Conservation (phyloP, 352 stramenopile species). For the Globisporangium rhizosaccharum region DNA sequence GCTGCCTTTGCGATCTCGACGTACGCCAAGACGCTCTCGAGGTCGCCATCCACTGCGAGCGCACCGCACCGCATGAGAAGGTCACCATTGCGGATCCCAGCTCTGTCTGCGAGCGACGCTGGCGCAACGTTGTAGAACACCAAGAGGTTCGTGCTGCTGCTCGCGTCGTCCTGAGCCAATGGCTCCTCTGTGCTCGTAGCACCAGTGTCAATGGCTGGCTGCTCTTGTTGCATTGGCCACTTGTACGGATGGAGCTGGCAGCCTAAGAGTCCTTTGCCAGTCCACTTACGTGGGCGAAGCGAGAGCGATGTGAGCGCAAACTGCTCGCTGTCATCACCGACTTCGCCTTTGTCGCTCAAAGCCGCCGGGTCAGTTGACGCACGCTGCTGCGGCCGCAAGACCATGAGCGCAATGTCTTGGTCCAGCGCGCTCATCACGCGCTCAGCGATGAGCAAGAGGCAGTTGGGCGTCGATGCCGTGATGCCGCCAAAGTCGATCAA, state of each 20-base stretch:
- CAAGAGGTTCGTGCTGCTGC: conserved; percentile 9
- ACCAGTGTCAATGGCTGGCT: neutral
- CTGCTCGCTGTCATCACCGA: neutral
- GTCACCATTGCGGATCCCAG: conserved; percentile 40
- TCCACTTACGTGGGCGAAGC: conserved; percentile 45
- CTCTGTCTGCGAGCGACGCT: conserved; percentile 21
- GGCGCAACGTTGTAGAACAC: conserved; percentile 38
- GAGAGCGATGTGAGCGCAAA: conserved; percentile 9
- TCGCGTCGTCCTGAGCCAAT: neutral
- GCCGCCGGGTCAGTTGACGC: no score
- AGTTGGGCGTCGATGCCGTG: conserved; percentile 37
- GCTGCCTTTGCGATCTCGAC: conserved; percentile 6
- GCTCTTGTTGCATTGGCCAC: conserved; percentile 14
- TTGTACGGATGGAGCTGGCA: conserved; percentile 64
- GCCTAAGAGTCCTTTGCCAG: conserved; percentile 54
- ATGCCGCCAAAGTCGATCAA: conserved; percentile 48
- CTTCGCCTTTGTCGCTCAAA: neutral
- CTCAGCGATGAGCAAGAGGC: conserved; percentile 41
- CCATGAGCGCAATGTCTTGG: conserved; percentile 22
- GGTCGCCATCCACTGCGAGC: conserved; percentile 16
- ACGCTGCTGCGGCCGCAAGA: conserved; percentile 22
- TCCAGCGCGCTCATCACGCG: conserved; percentile 43
- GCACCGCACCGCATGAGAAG: conserved; percentile 36
- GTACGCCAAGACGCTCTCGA: conserved; percentile 13
- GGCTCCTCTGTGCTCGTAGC: neutral